Base-by-base conservation (phyloP, 176 grass and related monocot genomes). In the Guadua angustifolia region DNA sequence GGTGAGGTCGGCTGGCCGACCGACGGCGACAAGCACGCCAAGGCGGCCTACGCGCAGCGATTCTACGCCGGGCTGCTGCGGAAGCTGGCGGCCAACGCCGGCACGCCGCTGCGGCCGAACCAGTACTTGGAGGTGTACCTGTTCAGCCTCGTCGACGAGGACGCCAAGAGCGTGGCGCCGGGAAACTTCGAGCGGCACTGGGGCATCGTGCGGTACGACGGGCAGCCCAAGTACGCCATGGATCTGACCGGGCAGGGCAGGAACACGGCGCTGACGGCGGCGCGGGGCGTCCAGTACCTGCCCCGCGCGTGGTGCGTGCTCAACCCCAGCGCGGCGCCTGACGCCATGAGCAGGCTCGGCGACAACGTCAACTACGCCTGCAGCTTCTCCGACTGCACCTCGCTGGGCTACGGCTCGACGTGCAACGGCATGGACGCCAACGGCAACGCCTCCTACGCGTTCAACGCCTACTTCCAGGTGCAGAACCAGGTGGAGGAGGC, bases 161-260 rank as follows among this genome's bases (percentile, higher is more conserved):
- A 97, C 65, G 66, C 46, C 58, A 94, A 97, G 80, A 94, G 82
- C 75, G 46, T 93, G 1, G 77, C 64, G 1, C 95, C 92, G 5
- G 95, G 95, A 3, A 82, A 93, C 88, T 97, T 97, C 69, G 90
- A 97, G 82, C 77, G 90, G 5, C 95, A 97, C 71, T 97, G 92
- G 92, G 95, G 95, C 22, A 69, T 94, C 58, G 24, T 82, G 69
- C 77, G 88, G 4, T 97, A 94, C 61, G 94, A 97, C n/a, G 94
- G 92, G 0, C 89, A 88, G 75, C 92, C 89, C 33, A 97, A 97
- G 79, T 97, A 74, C 75, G 19, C 29, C 35, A 88, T 97, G 67
- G 94, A 97, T 71, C 79, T 94, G 2, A 10, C 87, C 0, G 89
- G 91, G 1, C 85, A 88, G 59, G 89, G 91, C 3, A 71, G 43